Evolutionary conservation across 1,284 basidiomycete genomes (phyloP), one percentile per base, ranked within the genome.

Genomic region (Rhodotorula sp.): DNA sequence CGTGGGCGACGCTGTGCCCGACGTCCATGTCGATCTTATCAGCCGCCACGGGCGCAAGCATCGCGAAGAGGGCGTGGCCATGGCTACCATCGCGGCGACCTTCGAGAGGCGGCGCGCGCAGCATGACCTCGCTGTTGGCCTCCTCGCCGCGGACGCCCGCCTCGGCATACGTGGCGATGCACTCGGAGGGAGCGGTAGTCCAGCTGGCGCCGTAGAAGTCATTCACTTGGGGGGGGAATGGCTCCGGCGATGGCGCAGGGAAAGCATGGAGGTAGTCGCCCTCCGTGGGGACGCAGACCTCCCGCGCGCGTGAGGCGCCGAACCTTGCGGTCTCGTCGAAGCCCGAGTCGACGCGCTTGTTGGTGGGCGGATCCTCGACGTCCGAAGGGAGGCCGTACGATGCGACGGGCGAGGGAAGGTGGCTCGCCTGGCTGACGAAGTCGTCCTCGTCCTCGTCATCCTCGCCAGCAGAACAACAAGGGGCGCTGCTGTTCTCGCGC

Each of bases 371-470:
- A 12, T 57, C 37, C 56, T 44, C 44, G 9, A 44, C 15, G 9
- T 44, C 44, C 15, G 57, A 53, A 17, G 51, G 4, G n/a, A 17
- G 4, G 9, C 41, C 13, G n/a, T 13, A 19, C 39, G 65, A 67
- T 19, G 34, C 39, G 44, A 36, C 55, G 25, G 61, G 64, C 12
- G 64, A 64, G 34, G 64, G 64, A 34, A 66, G 64, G 29, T 70
- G 61, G 53, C 69, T 70, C n/a, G 55, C n/a, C n/a, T n/a, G 48
- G 50, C 60, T 58, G 22, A 27, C 39, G 17, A 9, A 12, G 9
- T 57, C 29, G 27, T 15, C 36, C n/a, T 50, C 48, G 27, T 61
- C 60, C 36, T n/a, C 6, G 10, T n/a, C n/a, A n/a, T n/a, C n/a
- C n/a, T n/a, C n/a, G n/a, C n/a, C n/a, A n/a, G n/a, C n/a, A n/a